phyloP scores from a whole-genome alignment of 345 rosid genomes.

The Aquilaria malaccensis region DNA sequence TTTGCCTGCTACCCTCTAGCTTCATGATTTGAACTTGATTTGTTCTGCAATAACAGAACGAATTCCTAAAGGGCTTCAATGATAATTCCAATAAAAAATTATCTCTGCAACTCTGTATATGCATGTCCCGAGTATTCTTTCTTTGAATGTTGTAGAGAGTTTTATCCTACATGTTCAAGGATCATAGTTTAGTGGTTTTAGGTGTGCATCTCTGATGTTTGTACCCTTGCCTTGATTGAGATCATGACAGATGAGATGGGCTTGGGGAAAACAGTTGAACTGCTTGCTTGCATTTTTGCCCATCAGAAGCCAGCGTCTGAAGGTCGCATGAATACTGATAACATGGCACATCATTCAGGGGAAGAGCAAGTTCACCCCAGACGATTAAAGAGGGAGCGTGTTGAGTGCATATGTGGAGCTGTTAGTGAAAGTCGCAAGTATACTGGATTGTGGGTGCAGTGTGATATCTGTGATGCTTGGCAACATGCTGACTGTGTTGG shows the following conservation, averaged over 20 bases:
- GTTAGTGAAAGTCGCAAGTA: slow-evolving; percentile 77
- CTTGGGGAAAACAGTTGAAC: slow-evolving; percentile 91
- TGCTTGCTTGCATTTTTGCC: slow-evolving; percentile 84
- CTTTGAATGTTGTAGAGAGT: too few species aligned
- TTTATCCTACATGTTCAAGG: too few species aligned
- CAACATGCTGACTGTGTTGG: slow-evolving; percentile 98
- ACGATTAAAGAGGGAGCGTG: slow-evolving; percentile 77
- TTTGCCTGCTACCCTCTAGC: too few species aligned
- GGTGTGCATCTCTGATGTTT: slow-evolving; percentile 4
- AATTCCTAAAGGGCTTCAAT: too few species aligned
- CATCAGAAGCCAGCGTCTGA: slow-evolving; percentile 54
- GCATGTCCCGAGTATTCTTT: too few species aligned
- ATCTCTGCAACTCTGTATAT: not conserved
- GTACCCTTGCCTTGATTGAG: slow-evolving; percentile 16
- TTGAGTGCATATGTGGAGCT: slow-evolving; percentile 95
- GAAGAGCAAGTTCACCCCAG: slow-evolving; percentile 36
- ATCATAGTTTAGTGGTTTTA: too few species aligned
- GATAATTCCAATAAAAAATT: not conserved
- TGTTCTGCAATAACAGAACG: too few species aligned
- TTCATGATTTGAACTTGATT: too few species aligned
- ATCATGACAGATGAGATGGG: slow-evolving; percentile 91
- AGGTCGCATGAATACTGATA: slow-evolving; percentile 15
- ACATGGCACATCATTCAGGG: slow-evolving; percentile 20
- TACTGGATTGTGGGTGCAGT: slow-evolving; percentile 91
- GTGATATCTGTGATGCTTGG: slow-evolving; percentile 98